Evolutionary conservation across 2,329 filamentous ascomycete species (phyloP).

Genomic region (Xylariaceae sp.): DNA sequence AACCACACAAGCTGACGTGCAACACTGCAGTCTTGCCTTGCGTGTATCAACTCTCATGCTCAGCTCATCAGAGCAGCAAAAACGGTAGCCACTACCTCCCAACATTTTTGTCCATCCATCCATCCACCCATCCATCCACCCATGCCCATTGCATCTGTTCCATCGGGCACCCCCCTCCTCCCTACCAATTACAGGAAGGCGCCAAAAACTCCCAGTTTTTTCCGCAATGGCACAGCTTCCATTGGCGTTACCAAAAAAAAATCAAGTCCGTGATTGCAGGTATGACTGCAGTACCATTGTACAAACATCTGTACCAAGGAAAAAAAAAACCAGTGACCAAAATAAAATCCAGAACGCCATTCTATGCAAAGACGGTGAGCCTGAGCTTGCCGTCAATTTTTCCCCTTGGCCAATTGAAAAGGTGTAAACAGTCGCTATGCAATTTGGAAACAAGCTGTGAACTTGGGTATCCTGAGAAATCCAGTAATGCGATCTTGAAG

Average conservation of each 20-base stretch:
- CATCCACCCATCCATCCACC: constrained; percentile 5
- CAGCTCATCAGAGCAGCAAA: constrained; percentile 22
- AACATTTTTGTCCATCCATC: constrained; percentile 4
- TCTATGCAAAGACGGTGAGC: constrained; percentile 32
- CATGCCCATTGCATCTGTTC: constrained; percentile 9
- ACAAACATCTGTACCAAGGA: constrained; percentile 1
- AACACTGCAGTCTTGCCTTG: constrained; percentile 15
- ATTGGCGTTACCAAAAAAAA: constrained; percentile 7
- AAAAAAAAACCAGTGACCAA: constrained; percentile 14
- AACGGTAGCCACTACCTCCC: constrained; percentile 23
- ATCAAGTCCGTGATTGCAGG: constrained; percentile 1
- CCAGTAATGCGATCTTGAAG: constrained; percentile 32
- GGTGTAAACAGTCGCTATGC: constrained; percentile 50
- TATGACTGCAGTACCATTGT: not conserved
- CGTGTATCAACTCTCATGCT: constrained; percentile 23
- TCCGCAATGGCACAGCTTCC: constrained; percentile 12
- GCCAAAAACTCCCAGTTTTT: constrained; percentile 23
- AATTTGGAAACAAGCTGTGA: constrained; percentile 42
- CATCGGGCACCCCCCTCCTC: not conserved
- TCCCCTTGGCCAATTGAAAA: constrained; percentile 27
- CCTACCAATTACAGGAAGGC: constrained; percentile 8
- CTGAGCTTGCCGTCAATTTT: constrained; percentile 28
- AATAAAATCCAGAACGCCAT: constrained; percentile 26
- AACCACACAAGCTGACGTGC: constrained; percentile 22
- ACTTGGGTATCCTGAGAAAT: constrained; percentile 32